A percentile compares a stretch with the other conserved stretches of the same genome.
These are phyloP conservation scores for Juncus effusus DNA, from an alignment of 176 grass and related monocot genomes.

Conservation along the genomic window DNA sequence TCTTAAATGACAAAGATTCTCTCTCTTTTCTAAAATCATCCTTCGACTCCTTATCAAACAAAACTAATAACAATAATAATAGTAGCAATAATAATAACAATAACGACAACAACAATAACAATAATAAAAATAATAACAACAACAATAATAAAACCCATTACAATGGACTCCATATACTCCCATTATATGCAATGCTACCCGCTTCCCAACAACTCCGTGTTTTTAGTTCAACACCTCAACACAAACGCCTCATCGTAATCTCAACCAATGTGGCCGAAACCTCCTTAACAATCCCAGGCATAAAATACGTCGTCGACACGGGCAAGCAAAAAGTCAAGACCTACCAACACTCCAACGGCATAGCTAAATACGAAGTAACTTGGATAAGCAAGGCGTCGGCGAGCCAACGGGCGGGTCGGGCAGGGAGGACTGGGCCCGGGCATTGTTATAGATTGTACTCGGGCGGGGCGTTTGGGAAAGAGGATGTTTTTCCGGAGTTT, in stretches of 20 bases:
- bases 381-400: slow-evolving; percentile 99
- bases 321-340: slow-evolving; percentile 98
- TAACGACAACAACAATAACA: background rate
- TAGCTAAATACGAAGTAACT: slow-evolving; percentile 69
- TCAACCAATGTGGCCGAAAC: slow-evolving; percentile 99
- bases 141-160: background rate
- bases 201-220: slow-evolving; percentile 72
- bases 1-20: slow-evolving; percentile 48
- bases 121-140: slow-evolving; percentile 8
- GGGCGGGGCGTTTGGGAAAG: slow-evolving; percentile 82
- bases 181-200: slow-evolving; percentile 90
- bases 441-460: slow-evolving; percentile 94
- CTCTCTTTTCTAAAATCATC: slow-evolving; percentile 66
- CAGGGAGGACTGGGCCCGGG: slow-evolving; percentile 88
- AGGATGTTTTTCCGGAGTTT: slow-evolving; percentile 91
- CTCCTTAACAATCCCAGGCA: slow-evolving; percentile 89
- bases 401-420: slow-evolving; percentile 80
- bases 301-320: slow-evolving; percentile 94
- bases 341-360: slow-evolving; percentile 67
- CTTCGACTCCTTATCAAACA: slow-evolving; percentile 61
- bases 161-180: slow-evolving; percentile 55
- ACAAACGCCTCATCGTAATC: slow-evolving; percentile 81
- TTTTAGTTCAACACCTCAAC: slow-evolving; percentile 68
- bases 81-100: background rate
- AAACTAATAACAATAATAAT: slow-evolving; percentile 2